phyloP scores from a whole-genome alignment of 2,329 filamentous ascomycete genomes.

The Colletotrichum lini region DNA sequence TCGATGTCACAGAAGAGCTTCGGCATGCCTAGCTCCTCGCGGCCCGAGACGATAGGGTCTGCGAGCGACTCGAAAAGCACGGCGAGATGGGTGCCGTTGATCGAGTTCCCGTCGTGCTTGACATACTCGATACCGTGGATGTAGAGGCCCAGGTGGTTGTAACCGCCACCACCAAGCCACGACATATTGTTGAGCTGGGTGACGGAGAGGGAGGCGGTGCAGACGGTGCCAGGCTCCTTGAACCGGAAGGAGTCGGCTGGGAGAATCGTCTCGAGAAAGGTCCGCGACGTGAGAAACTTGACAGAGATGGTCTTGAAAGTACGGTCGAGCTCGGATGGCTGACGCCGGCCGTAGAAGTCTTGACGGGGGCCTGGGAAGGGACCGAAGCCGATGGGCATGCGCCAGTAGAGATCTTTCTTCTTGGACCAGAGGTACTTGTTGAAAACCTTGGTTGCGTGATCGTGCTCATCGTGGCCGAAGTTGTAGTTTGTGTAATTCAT shows the following conservation, averaged over 20 bases:
- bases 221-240: slow-evolving; percentile 58
- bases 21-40: slow-evolving; percentile 74
- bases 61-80: slow-evolving; percentile 71
- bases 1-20: slow-evolving; percentile 70
- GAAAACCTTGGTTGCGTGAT: slow-evolving; percentile 66
- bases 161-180: slow-evolving; percentile 74
- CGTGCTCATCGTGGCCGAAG: slow-evolving; percentile 72
- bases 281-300: slow-evolving; percentile 65
- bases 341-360: slow-evolving; percentile 31
- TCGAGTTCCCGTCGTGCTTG: slow-evolving; percentile 61
- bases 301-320: slow-evolving; percentile 62
- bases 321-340: slow-evolving; percentile 45
- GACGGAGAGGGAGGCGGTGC: slow-evolving; percentile 58
- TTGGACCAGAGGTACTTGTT: slow-evolving; percentile 63
- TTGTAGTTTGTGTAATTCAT: slow-evolving; percentile 63
- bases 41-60: slow-evolving; percentile 72
- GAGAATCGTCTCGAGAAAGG: slow-evolving; percentile 63
- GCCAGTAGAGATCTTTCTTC: slow-evolving; percentile 56
- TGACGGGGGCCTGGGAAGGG: slow-evolving; percentile 58
- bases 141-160: slow-evolving; percentile 71
- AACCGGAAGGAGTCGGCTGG: slow-evolving; percentile 60
- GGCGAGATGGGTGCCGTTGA: slow-evolving; percentile 68
- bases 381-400: slow-evolving; percentile 62
- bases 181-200: slow-evolving; percentile 65
- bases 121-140: slow-evolving; percentile 73